Conservation (phyloP, 148 eudicot genomes). For the Fallopia convolvulus region DNA sequence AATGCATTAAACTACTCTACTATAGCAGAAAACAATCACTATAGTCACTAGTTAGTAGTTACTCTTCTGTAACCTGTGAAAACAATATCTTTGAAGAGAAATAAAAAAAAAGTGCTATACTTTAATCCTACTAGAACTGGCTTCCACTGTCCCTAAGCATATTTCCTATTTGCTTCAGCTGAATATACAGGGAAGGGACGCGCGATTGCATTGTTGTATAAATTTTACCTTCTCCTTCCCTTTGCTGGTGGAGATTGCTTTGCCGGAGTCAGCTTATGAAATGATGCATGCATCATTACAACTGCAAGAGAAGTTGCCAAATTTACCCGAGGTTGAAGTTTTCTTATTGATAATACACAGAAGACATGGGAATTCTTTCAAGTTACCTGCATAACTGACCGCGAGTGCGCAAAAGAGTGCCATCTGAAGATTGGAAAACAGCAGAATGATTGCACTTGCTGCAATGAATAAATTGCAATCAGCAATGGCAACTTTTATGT, state of each 20-base stretch:
- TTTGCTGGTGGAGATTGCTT: conserved; percentile 37
- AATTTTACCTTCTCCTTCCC: conserved; percentile 23
- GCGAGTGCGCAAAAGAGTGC: conserved; percentile 61
- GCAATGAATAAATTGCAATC: conserved; percentile 21
- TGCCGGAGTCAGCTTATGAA: conserved; percentile 71
- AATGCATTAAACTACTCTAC: background rate
- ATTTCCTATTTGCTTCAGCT: background rate
- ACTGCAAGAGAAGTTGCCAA: conserved; percentile 26
- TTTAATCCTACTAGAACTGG: background rate
- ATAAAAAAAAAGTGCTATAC: background rate
- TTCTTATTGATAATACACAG: background rate
- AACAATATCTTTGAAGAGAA: background rate
- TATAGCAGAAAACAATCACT: background rate
- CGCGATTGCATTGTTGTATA: background rate
- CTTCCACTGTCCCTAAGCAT: background rate
- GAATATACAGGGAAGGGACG: background rate
- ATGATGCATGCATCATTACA: conserved; percentile 73
- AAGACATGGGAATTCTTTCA: background rate
- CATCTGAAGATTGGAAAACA: conserved; percentile 66
- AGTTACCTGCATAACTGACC: conserved; percentile 67
- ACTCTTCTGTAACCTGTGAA: background rate
- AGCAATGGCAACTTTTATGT: background rate
- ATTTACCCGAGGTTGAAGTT: background rate
- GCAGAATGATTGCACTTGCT: conserved; percentile 58
- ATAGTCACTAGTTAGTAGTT: background rate